These are phyloP conservation scores for Capsicum pubescens DNA, from an alignment of 257 asterid genomes.

Conservation along the genomic window DNA sequence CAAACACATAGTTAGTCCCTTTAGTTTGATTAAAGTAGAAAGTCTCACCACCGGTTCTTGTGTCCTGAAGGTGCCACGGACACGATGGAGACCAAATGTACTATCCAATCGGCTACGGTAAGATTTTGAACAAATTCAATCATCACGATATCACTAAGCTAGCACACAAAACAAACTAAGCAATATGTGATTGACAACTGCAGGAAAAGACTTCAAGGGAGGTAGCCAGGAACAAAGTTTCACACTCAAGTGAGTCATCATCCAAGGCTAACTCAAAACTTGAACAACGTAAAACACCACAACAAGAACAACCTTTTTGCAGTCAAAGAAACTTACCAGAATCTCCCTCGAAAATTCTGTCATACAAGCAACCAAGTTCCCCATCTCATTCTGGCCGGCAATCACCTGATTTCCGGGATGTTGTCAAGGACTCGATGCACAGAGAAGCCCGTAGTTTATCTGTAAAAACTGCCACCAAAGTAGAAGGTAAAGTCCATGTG, in stretches of 20 bases:
- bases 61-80: constrained; percentile 53
- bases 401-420: constrained; percentile 64
- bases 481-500: constrained; percentile 54
- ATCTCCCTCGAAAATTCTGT: constrained; percentile 40
- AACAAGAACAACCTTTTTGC: constrained; percentile 42
- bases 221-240: constrained; percentile 52
- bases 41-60: constrained; percentile 34
- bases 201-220: constrained; percentile 59
- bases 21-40: constrained; percentile 24
- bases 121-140: constrained; percentile 34
- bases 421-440: constrained; percentile 79
- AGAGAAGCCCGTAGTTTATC: constrained; percentile 72
- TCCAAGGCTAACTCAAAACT: constrained; percentile 60
- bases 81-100: constrained; percentile 50
- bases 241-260: constrained; percentile 71
- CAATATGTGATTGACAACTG: constrained; percentile 34
- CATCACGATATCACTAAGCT: not conserved
- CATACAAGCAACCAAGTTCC: constrained; percentile 41
- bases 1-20: constrained; percentile 4
- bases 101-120: constrained; percentile 49
- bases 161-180: constrained; percentile 30
- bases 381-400: constrained; percentile 38
- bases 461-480: constrained; percentile 54
- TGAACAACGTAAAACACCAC: constrained; percentile 52
- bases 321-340: constrained; percentile 42